phyloP scores from a whole-genome alignment of 129 eudicot genomes.

The Chrysanthemum lavandulifolium region DNA sequence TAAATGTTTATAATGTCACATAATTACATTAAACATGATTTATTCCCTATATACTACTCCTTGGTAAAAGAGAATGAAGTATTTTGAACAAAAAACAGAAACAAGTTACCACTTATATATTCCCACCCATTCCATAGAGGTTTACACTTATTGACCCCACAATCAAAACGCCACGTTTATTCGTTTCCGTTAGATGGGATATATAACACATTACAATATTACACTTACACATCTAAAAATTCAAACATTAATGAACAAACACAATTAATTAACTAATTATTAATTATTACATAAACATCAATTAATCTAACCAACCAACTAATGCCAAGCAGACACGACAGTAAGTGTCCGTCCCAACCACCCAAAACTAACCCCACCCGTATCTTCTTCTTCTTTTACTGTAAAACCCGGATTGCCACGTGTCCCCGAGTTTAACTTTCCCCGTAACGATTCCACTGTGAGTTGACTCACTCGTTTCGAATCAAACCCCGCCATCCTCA shows the following conservation, averaged over 20 bases:
- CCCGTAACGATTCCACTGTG: conserved; percentile 51
- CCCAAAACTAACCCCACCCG: conserved; percentile 76
- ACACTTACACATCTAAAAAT: conserved; percentile 8
- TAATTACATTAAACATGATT: too few relatives aligned
- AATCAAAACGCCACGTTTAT: conserved; percentile 43
- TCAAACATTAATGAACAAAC: conserved; percentile 17
- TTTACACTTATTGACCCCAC: conserved; percentile 16
- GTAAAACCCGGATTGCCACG: conserved; percentile 92
- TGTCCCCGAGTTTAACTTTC: conserved; percentile 56
- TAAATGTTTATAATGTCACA: too few relatives aligned
- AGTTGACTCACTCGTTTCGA: conserved; percentile 42
- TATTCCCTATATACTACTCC: too few relatives aligned
- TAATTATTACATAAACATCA: neutral
- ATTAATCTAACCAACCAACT: conserved; percentile 15
- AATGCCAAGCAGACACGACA: conserved; percentile 91
- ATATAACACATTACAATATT: neutral
- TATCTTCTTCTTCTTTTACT: conserved; percentile 47
- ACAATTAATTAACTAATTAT: neutral
- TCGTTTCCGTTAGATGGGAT: conserved; percentile 47
- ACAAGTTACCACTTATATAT: conserved; percentile 2
- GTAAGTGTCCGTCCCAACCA: conserved; percentile 83
- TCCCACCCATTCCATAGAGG: neutral
- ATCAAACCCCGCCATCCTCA: conserved; percentile 91
- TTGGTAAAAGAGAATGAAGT: too few relatives aligned
- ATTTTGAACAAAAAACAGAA: neutral